Evolutionary conservation across 768 basidiomycete species (phyloP).

Genomic region (Lactarius sanguifluus): DNA sequence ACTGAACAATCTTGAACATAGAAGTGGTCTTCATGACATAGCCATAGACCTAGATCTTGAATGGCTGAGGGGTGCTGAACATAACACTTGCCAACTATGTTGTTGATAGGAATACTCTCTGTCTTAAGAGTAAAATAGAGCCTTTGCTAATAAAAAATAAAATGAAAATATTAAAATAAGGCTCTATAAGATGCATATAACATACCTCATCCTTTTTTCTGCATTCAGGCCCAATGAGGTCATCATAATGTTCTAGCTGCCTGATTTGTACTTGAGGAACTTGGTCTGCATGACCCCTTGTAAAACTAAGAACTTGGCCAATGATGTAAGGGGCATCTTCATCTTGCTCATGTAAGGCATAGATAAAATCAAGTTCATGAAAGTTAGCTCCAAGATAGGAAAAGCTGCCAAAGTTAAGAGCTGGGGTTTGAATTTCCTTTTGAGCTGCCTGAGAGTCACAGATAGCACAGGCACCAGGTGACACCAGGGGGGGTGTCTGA

Average conservation of each 20-base stretch:
- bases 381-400: conserved; percentile 47
- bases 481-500: conserved; percentile 38
- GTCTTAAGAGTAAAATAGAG: conserved; percentile 43
- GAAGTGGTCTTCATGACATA: conserved; percentile 56
- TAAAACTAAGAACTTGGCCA: conserved; percentile 53
- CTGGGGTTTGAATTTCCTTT: conserved; percentile 21
- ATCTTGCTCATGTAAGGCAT: conserved; percentile 39
- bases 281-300: conserved; percentile 27
- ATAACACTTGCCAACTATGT: conserved; percentile 57
- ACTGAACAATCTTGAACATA: conserved; percentile 15
- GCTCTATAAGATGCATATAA: not conserved
- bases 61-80: conserved; percentile 42
- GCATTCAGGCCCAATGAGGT: conserved; percentile 33
- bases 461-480: conserved; percentile 32
- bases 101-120: conserved; percentile 35
- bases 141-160: conserved; percentile 36
- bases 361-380: conserved; percentile 63
- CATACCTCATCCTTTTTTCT: conserved; percentile 23
- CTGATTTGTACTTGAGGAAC: conserved; percentile 40
- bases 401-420: conserved; percentile 38
- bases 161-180: not conserved
- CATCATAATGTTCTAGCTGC: conserved; percentile 49
- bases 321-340: conserved; percentile 45
- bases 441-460: conserved; percentile 15
- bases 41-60: conserved; percentile 44